Evolutionary conservation across 78 protist species (phyloP), one percentile per base, ranked within the genome.

Genomic region (Thecamonas trahens): DNA sequence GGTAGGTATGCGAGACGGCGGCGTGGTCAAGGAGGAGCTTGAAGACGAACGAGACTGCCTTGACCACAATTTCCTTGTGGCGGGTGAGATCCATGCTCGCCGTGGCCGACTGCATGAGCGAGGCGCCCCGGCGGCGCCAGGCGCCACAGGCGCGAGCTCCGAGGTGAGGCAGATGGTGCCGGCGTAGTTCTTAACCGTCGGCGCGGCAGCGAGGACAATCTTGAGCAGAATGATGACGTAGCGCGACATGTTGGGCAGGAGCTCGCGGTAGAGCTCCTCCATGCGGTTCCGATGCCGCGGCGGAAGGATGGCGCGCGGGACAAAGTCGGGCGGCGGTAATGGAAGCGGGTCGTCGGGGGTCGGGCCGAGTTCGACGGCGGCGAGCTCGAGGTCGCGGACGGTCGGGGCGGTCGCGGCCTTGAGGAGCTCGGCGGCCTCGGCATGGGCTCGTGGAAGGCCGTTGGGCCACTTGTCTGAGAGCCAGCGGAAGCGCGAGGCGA

Each of bases 181-280:
- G 11, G 34, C 11, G 39, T 57, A 57, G 62, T 15, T 29, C 39
- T 28, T 28, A 8, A 28, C 22, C 29, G 39, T 29, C 5, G 62
- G 62, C 62, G 62, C 9, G 20, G 62, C 29, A 3, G 62, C 62
- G 9, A 57, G 62, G 37, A 57, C 20, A 8, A 57, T 57, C 39
- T 57, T 57, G 38, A 57, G 62, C 62, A 57, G 24, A 11, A 31
- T 29, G 62, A 57, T 15, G 17, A 57, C 37, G 34, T 57, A 13
- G 39, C 37, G 62, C 38, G 38, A 4, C 39, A 57, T 7, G 22
- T 15, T 29, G 14, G 62, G 62, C 34, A 57, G 62, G 17, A 57
- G 37, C 28, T 7, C 55, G 28, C 24, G 7, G 24, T 49, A 49
- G 7, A 49, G 55, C 28, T 7, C 24, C 55, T 49, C 55, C 28